Evolutionary conservation across 1,139 yeast genomes (phyloP).

Genomic region (Diutina pseudorugosa): DNA sequence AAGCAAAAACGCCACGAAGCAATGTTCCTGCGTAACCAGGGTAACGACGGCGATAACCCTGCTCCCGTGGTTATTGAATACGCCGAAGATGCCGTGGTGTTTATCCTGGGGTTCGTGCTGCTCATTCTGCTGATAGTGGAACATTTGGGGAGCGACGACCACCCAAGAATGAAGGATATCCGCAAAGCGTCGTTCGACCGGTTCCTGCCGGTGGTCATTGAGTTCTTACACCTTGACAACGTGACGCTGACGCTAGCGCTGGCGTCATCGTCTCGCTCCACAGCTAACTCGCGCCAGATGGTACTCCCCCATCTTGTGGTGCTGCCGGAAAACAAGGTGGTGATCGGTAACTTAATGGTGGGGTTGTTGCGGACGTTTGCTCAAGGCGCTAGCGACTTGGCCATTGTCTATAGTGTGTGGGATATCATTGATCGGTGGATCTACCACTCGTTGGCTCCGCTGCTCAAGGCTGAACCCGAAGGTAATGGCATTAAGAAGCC

Average conservation of each 20-base stretch:
- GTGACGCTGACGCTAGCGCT: conserved; percentile 12
- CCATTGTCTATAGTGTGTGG: conserved; percentile 50
- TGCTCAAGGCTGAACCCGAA: neutral
- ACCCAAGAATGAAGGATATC: neutral
- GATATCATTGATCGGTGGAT: conserved; percentile 61
- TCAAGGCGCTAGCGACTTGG: conserved; percentile 18
- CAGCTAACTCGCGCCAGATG: neutral
- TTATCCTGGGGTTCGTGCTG: conserved; percentile 58
- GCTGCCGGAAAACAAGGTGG: conserved; percentile 19
- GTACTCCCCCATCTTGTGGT: neutral
- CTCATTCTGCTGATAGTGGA: conserved; percentile 21
- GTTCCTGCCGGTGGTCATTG: conserved; percentile 23
- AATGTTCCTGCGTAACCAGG: conserved; percentile 15
- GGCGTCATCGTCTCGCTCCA: neutral
- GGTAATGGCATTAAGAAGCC: neutral
- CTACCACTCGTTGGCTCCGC: conserved; percentile 24
- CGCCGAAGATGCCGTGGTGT: conserved; percentile 72
- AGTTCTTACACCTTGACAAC: conserved; percentile 31
- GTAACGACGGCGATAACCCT: conserved; percentile 6
- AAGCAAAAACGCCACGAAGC: conserved; percentile 28
- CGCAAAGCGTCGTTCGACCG: conserved; percentile 16
- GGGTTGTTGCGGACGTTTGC: conserved; percentile 39
- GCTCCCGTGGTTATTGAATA: conserved; percentile 30
- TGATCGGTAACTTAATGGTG: conserved; percentile 23
- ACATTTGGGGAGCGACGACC: neutral